phyloP scores from a whole-genome alignment of 306 rosid species.

The Prosopis cineraria region DNA sequence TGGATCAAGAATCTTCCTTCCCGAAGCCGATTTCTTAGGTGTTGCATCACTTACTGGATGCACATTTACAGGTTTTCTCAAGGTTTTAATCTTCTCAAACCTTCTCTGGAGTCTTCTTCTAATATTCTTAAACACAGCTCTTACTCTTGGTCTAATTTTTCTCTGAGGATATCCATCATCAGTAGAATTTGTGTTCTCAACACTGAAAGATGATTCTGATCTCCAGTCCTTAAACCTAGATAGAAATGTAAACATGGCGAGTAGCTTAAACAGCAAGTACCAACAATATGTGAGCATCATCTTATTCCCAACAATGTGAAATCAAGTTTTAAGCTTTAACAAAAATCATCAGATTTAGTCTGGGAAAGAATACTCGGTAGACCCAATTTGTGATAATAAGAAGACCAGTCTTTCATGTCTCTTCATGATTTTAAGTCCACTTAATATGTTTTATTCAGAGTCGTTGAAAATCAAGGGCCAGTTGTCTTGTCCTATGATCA shows the following conservation, averaged over 20 bases:
- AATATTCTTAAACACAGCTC: conserved; percentile 36
- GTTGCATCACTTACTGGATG: conserved; percentile 42
- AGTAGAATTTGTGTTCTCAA: conserved; percentile 35
- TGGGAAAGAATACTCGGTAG: not conserved
- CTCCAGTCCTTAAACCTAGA: conserved; percentile 67
- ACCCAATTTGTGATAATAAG: not conserved
- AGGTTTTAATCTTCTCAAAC: conserved; percentile 32
- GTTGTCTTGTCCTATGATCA: not conserved
- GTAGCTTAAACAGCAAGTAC: not conserved
- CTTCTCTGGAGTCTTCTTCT: conserved; percentile 37
- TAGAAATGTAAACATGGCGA: conserved; percentile 6
- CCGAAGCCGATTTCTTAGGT: conserved; percentile 34
- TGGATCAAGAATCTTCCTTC: conserved; percentile 67
- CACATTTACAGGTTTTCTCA: conserved; percentile 30
- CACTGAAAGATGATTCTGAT: conserved; percentile 50
- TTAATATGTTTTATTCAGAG: not conserved
- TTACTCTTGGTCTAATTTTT: conserved; percentile 42
- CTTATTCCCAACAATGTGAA: not conserved
- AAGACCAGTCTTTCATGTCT: not conserved
- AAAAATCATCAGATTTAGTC: conserved; percentile 1
- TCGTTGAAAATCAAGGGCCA: not conserved
- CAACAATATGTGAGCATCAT: not conserved
- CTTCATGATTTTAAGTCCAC: not conserved
- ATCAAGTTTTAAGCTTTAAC: conserved; percentile 5
- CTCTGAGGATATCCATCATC: conserved; percentile 34